A percentile compares a stretch with the other conserved stretches of the same genome.
Evolutionary conservation across 2,329 filamentous ascomycete genomes (phyloP).

Genomic region (Phialophora chinensis): DNA sequence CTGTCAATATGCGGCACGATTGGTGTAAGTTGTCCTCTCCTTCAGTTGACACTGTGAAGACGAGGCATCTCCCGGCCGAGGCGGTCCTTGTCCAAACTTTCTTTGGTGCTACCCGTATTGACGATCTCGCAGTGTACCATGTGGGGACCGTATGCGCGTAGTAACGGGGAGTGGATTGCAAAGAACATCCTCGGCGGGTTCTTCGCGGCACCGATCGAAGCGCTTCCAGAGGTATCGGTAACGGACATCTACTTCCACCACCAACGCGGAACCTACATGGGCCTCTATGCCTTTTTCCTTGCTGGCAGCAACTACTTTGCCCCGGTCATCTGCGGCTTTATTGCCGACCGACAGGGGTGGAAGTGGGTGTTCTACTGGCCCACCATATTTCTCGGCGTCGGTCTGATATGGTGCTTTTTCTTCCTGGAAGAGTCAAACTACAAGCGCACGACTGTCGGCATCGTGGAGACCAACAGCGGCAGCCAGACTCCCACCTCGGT

Average conservation of each 20-base stretch:
- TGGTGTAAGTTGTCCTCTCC: constrained; percentile 4
- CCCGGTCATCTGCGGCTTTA: constrained; percentile 46
- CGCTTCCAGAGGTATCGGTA: constrained; percentile 55
- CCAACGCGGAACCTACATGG: constrained; percentile 37
- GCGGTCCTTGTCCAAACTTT: neutral
- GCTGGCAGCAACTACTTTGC: constrained; percentile 41
- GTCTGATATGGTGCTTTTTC: constrained; percentile 33
- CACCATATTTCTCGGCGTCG: constrained; percentile 25
- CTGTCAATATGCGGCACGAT: constrained; percentile 42
- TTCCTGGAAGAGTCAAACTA: constrained; percentile 38
- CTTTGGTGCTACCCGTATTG: constrained; percentile 42
- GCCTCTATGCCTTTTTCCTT: constrained; percentile 35
- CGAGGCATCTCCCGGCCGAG: constrained; percentile 15
- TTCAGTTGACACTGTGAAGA: neutral
- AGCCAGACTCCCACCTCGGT: constrained; percentile 17
- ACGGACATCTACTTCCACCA: constrained; percentile 50
- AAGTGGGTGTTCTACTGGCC: constrained; percentile 38
- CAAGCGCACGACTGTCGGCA: constrained; percentile 20
- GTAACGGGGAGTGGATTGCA: constrained; percentile 56
- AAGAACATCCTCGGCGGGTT: constrained; percentile 57
- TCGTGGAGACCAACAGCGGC: constrained; percentile 23
- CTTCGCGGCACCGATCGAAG: constrained; percentile 57
- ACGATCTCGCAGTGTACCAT: constrained; percentile 41
- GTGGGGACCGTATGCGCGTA: constrained; percentile 48
- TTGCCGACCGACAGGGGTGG: constrained; percentile 38